phyloP scores from a whole-genome alignment of 1,139 yeast species.

The Geotrichum candidum region DNA sequence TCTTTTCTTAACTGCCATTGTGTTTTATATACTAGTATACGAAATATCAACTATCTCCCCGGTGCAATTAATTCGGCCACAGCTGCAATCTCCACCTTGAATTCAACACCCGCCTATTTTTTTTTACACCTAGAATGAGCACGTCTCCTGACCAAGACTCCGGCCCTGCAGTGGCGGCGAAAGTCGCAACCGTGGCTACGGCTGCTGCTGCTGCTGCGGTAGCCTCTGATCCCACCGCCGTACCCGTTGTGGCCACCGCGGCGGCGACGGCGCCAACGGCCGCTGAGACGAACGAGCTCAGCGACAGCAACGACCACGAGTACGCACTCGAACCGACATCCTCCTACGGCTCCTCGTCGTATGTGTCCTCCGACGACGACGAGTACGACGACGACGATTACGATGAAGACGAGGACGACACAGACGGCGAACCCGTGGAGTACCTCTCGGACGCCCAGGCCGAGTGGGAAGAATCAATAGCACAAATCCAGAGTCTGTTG shows the following conservation, averaged over 20 bases:
- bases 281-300: not conserved
- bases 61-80: too few species aligned
- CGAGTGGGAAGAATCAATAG: constrained; percentile 75
- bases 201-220: not conserved
- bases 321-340: not conserved
- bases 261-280: not conserved
- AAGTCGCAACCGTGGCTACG: not conserved
- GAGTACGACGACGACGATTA: constrained; percentile 1
- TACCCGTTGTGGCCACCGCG: not conserved
- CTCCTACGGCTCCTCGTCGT: not conserved
- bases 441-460: constrained; percentile 47
- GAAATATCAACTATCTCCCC: too few species aligned
- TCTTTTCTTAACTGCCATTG: too few species aligned
- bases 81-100: too few species aligned
- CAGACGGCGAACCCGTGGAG: not conserved
- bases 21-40: too few species aligned
- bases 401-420: not conserved
- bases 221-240: not conserved
- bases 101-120: too few species aligned
- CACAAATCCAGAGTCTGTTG: constrained; percentile 53
- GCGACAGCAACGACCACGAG: not conserved
- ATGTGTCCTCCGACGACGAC: not conserved
- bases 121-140: too few species aligned
- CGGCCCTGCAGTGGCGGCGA: not conserved
- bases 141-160: too few species aligned